phyloP scores from a whole-genome alignment of 345 rosid genomes.

The Lumnitzera littorea region DNA sequence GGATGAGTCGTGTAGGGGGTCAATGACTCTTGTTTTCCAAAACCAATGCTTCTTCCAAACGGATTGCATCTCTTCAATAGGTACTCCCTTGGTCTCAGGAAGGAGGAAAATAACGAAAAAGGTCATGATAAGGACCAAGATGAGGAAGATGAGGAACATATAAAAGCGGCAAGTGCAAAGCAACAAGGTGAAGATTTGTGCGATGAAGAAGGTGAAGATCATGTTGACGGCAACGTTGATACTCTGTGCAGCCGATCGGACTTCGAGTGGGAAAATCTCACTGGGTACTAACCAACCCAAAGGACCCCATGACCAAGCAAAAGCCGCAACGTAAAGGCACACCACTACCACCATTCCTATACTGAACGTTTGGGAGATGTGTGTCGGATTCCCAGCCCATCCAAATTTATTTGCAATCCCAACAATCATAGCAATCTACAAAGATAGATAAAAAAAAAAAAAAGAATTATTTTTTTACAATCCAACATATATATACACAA shows the following conservation, averaged over 20 bases:
- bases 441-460: too few species aligned
- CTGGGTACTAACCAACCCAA: conserved; percentile 63
- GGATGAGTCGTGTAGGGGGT: too few species aligned
- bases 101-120: conserved; percentile 27
- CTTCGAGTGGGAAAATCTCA: conserved; percentile 55
- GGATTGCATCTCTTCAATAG: conserved; percentile 26
- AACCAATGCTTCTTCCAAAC: conserved; percentile 22
- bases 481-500: too few species aligned
- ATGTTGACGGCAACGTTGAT: conserved; percentile 43
- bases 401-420: conserved; percentile 49
- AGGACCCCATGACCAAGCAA: conserved; percentile 77
- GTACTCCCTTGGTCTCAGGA: conserved; percentile 36
- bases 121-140: conserved; percentile 36
- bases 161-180: conserved; percentile 48
- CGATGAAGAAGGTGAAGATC: conserved; percentile 53
- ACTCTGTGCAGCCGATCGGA: conserved; percentile 56
- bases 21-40: conserved; percentile 2
- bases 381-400: conserved; percentile 29
- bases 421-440: conserved; percentile 28
- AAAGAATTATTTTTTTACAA: neutral
- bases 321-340: conserved; percentile 42
- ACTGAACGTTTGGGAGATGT: conserved; percentile 24
- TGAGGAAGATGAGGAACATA: conserved; percentile 41
- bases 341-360: conserved; percentile 23
- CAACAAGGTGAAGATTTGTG: conserved; percentile 49